These are phyloP conservation scores for Crinitomyces ghanaensis DNA, from an alignment of 805 yeast species.

Conservation along the genomic window DNA sequence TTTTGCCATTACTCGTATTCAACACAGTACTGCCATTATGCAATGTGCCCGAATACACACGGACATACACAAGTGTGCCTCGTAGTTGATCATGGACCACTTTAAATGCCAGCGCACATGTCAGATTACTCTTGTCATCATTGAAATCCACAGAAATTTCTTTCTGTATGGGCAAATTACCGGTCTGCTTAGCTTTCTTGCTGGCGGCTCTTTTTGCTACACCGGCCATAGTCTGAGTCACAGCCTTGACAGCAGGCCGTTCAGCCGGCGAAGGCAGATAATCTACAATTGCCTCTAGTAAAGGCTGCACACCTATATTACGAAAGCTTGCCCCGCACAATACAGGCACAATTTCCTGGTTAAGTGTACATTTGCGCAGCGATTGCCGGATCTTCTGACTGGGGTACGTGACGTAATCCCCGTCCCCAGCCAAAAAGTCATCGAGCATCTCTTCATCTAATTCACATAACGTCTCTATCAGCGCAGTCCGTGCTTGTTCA, in stretches of 20 bases:
- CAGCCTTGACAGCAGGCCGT: constrained; percentile 41
- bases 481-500: constrained; percentile 51
- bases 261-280: constrained; percentile 79
- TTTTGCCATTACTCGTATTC: constrained; percentile 60
- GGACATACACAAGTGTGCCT: constrained; percentile 72
- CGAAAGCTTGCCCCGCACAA: constrained; percentile 87
- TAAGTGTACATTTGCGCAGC: constrained; percentile 51
- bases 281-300: constrained; percentile 68
- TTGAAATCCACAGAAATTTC: constrained; percentile 7
- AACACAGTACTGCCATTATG: constrained; percentile 48
- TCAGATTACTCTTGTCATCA: constrained; percentile 36
- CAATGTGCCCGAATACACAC: constrained; percentile 79
- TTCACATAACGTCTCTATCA: constrained; percentile 77
- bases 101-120: constrained; percentile 82
- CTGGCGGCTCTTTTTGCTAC: constrained; percentile 16
- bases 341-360: constrained; percentile 56
- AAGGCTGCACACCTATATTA: constrained; percentile 91
- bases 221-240: constrained; percentile 15
- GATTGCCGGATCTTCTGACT: constrained; percentile 42
- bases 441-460: constrained; percentile 76
- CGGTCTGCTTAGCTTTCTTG: constrained; percentile 11
- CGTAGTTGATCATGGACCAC: constrained; percentile 71
- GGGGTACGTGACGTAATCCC: constrained; percentile 53
- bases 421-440: constrained; percentile 55
- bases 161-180: no score